Conservation (phyloP, 1,284 basidiomycete species). For the Puccinia horiana region DNA sequence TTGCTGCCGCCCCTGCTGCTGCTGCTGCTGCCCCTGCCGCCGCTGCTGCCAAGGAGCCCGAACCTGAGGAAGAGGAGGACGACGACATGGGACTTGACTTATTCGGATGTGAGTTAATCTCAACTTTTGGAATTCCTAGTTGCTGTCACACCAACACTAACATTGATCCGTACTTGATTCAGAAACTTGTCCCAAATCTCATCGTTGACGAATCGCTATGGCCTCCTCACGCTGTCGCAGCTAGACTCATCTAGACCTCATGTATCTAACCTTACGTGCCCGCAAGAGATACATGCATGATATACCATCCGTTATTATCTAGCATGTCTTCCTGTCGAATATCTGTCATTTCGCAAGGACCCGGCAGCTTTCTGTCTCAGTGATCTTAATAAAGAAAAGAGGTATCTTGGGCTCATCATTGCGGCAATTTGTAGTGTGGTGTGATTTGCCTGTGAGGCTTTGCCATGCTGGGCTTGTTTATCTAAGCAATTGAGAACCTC, state of each 20-base stretch:
- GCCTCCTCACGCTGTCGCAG: neutral
- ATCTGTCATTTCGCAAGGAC: too few relatives aligned
- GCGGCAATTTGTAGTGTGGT: too few relatives aligned
- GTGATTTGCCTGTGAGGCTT: too few relatives aligned
- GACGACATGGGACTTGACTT: constrained; percentile 49
- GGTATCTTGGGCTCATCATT: too few relatives aligned
- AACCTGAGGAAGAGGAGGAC: constrained; percentile 54
- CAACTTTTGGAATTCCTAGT: neutral
- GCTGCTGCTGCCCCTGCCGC: constrained; percentile 29
- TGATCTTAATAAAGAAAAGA: too few relatives aligned
- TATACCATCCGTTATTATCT: neutral
- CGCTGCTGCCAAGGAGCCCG: constrained; percentile 40
- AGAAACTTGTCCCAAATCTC: neutral
- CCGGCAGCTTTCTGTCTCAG: too few relatives aligned
- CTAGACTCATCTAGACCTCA: neutral
- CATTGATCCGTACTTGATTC: neutral
- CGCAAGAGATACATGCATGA: neutral
- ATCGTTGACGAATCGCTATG: neutral
- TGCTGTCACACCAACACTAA: neutral
- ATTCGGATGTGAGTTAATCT: constrained; percentile 36
- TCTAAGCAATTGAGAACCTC: too few relatives aligned
- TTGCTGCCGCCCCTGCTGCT: constrained; percentile 48
- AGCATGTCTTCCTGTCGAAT: too few relatives aligned
- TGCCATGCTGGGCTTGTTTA: too few relatives aligned
- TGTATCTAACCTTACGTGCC: neutral